A percentile compares a stretch with the other conserved stretches of the same genome.
phyloP scores from a whole-genome alignment of 2,329 filamentous ascomycete genomes.

The Emmonsiellopsis sp. region DNA sequence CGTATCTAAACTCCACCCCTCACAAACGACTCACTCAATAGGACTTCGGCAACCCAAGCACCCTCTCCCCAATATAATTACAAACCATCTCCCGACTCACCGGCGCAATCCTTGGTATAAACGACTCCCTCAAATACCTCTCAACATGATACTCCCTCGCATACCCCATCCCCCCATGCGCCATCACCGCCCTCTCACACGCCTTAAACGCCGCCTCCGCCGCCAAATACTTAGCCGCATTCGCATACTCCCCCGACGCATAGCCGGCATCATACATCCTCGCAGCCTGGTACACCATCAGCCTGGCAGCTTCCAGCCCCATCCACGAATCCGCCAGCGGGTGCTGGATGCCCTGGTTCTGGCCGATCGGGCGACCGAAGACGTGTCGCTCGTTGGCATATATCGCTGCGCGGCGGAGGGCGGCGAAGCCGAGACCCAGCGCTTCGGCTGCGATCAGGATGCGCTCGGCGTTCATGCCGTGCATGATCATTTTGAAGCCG shows the following conservation, averaged over 20 bases:
- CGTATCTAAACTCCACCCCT: background rate
- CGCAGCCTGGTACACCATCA: slow-evolving; percentile 53
- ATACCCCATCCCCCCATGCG: slow-evolving; percentile 55
- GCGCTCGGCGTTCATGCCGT: slow-evolving; percentile 32
- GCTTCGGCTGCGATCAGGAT: slow-evolving; percentile 32
- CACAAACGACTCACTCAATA: slow-evolving; percentile 21
- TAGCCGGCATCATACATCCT: slow-evolving; percentile 48
- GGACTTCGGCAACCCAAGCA: slow-evolving; percentile 31
- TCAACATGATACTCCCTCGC: slow-evolving; percentile 56
- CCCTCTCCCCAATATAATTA: slow-evolving; percentile 36
- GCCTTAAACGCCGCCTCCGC: slow-evolving; percentile 53
- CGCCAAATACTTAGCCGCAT: slow-evolving; percentile 49
- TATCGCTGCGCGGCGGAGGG: slow-evolving; percentile 31
- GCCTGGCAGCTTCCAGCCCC: slow-evolving; percentile 52
- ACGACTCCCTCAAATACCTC: slow-evolving; percentile 49
- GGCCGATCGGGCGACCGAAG: slow-evolving; percentile 48
- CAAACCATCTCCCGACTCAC: slow-evolving; percentile 45
- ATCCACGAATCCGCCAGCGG: slow-evolving; percentile 51
- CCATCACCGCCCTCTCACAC: slow-evolving; percentile 47
- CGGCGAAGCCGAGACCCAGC: slow-evolving; percentile 37
- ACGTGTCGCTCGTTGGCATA: slow-evolving; percentile 45
- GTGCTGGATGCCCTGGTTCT: slow-evolving; percentile 52
- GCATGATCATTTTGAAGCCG: slow-evolving; percentile 38
- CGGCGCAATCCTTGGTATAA: slow-evolving; percentile 51
- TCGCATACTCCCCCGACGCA: slow-evolving; percentile 46